These are phyloP conservation scores for Daldinia eschscholtzii DNA, from an alignment of 2,329 filamentous ascomycete species.

Conservation along the genomic window DNA sequence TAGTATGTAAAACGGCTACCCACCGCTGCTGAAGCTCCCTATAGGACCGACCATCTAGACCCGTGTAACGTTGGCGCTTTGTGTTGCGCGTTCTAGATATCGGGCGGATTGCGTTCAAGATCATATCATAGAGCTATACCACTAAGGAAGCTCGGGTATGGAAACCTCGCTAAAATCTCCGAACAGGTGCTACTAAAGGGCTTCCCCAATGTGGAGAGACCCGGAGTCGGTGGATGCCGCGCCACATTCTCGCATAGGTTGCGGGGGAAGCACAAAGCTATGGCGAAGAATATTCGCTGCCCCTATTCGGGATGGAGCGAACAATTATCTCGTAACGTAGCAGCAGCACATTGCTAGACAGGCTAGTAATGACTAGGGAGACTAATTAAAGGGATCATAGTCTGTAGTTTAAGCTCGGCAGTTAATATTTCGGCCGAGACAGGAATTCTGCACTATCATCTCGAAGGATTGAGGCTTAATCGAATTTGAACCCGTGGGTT, in stretches of 20 bases:
- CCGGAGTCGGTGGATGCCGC: slow-evolving; percentile 26
- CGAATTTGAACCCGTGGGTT: not conserved
- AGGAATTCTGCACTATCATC: not conserved
- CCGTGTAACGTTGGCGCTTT: slow-evolving; percentile 13
- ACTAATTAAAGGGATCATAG: not conserved
- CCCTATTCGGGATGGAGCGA: slow-evolving; percentile 5
- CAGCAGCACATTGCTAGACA: slow-evolving; percentile 7
- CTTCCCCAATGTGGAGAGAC: slow-evolving; percentile 19
- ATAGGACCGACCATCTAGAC: slow-evolving; percentile 21
- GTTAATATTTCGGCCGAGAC: slow-evolving; percentile 7
- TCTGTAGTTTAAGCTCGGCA: not conserved
- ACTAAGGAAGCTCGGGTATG: slow-evolving; percentile 11
- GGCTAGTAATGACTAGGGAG: not conserved
- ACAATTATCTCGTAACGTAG: slow-evolving; percentile 16
- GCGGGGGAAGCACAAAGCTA: slow-evolving; percentile 24
- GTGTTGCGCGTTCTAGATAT: slow-evolving; percentile 26
- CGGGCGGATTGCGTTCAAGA: slow-evolving; percentile 21
- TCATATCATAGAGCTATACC: slow-evolving; percentile 6
- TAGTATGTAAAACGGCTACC: slow-evolving; percentile 7
- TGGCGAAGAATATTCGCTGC: slow-evolving; percentile 6
- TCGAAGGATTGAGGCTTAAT: slow-evolving; percentile 1
- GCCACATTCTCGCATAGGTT: slow-evolving; percentile 22
- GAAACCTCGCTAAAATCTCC: slow-evolving; percentile 24
- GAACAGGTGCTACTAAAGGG: slow-evolving; percentile 17
- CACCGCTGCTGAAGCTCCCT: slow-evolving; percentile 15